Base-by-base conservation (phyloP, 257 asterid species). In the Solanum piurae region DNA sequence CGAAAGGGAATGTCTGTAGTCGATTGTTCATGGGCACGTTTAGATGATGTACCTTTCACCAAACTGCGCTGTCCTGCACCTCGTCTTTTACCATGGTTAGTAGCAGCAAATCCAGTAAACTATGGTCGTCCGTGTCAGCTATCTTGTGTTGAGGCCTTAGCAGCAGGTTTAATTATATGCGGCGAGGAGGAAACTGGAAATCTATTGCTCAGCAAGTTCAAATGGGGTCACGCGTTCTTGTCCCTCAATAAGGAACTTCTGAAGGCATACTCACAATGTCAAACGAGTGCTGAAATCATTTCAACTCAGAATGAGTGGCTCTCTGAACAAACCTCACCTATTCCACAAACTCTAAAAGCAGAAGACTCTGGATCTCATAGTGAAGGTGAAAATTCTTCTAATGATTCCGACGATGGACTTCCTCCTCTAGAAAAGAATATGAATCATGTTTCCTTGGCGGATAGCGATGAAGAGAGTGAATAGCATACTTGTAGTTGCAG, bases 51-150 rank as follows among this genome's bases (percentile, higher is more conserved):
- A 86, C 99, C 99, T 89, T 97, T 97, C 89, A 77, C 99, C 89
- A 97, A 95, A 93, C 93, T 97, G 66, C 98, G 99, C 2, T 97
- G 99, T 88, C 87, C 98, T 84, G 95, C 99, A 74, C 99, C 99
- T 87, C 99, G 99, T 84, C 98, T 97, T 85, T 90, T 97, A 84
- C 99, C 99, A 68, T 97, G 99, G 99, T 91, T 97, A 96, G 99
- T 95, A 87, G 99, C 99, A 83, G 99, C 99, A 90, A 97, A 97
- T 95, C 99, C 99, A 38, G 98, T 97, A 60, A 97, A 97, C 89
- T 97, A 97, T 88, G 99, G 99, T 76, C 95, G 96, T 21, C 99
- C 99, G 2, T 95, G 99, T 91, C 88, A 97, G 92, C 96, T 97
- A 87, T 97, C 99, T 86, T 97, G 99, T 86, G 99, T 97, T 12